Base-by-base conservation (phyloP, 768 basidiomycete genomes). In the Porphyrellus cyaneotinctus region DNA sequence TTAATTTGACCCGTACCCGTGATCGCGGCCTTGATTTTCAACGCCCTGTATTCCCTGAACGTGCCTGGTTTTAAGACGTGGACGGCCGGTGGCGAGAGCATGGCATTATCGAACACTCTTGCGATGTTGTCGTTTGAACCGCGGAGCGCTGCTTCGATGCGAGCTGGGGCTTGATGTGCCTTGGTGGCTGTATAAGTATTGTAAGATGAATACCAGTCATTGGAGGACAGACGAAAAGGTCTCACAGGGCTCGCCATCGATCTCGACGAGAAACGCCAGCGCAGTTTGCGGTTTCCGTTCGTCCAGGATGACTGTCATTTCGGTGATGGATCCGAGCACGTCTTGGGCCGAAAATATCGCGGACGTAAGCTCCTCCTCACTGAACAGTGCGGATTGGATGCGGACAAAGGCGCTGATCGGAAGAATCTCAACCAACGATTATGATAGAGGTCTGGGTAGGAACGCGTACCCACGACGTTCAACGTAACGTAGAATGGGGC, bases 301-400 rank as follows among this genome's bases (percentile, higher is more conserved):
- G 9, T 64, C 65, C 18, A 56, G n/a, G 11, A 64, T 51, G 17
- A 52, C 51, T 7, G 62, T 57, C n/a, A 61, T 53, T 42, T 65
- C 62, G 0, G 36, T 53, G 15, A 61, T 26, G 10, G 41, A 14
- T 36, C 59, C 57, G 13, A 57, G 49, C 5, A 42, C 43, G 9
- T 61, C 59, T 20, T 54, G 51, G 1, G 48, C 51, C 6, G 60
- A 56, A 9, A 51, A 54, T n/a, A 65, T 30, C 1, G 61, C 51
- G 6, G 37, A 18, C 13, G 41, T 38, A 26, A 63, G 46, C 9
- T 58, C 58, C 15, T 54, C 49, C 45, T 65, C 64, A 2, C 48
- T 49, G 36, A 49, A 37, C 38, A 42, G 24, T 8, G 31, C 50
- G 6, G 43, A 22, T n/a, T 33, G 51, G 23, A 53, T 20, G 4